Conservation (phyloP, 192 early-diverging fungal species). For the Coemansia sp. region DNA sequence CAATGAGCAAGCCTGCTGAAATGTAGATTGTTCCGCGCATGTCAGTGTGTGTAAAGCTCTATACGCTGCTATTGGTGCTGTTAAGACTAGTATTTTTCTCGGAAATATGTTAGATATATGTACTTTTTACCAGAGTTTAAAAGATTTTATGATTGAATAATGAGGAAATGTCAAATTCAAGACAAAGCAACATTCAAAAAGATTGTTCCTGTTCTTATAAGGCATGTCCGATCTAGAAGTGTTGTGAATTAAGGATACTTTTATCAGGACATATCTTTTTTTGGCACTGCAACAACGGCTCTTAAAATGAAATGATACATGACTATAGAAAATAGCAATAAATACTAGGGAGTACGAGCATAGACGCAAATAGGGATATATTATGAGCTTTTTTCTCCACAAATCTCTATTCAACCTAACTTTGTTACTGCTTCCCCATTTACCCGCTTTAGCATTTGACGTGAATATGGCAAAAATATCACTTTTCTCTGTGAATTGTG, state of each 20-base stretch:
- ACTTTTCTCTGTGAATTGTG: neutral
- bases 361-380: too few relatives aligned
- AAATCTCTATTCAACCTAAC: too few relatives aligned
- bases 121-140: too few relatives aligned
- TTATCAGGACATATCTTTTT: neutral
- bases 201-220: neutral
- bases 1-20: slow-evolving; percentile 15
- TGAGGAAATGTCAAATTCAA: neutral
- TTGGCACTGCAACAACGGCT: neutral
- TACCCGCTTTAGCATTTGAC: neutral
- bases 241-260: too few relatives aligned
- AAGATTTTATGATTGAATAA: too few relatives aligned
- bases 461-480: neutral
- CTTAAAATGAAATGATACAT: slow-evolving; percentile 6
- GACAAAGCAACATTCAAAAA: neutral
- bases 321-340: neutral
- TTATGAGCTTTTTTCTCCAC: too few relatives aligned
- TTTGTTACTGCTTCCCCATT: neutral
- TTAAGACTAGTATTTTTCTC: neutral
- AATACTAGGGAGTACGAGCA: neutral
- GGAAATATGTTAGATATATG: too few relatives aligned
- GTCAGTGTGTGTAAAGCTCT: too few relatives aligned
- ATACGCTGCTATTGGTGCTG: too few relatives aligned
- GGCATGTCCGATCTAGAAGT: neutral
- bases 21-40: slow-evolving; percentile 10